Evolutionary conservation across 1,139 yeast species (phyloP).

Genomic region (Schwanniomyces etchellsii): DNA sequence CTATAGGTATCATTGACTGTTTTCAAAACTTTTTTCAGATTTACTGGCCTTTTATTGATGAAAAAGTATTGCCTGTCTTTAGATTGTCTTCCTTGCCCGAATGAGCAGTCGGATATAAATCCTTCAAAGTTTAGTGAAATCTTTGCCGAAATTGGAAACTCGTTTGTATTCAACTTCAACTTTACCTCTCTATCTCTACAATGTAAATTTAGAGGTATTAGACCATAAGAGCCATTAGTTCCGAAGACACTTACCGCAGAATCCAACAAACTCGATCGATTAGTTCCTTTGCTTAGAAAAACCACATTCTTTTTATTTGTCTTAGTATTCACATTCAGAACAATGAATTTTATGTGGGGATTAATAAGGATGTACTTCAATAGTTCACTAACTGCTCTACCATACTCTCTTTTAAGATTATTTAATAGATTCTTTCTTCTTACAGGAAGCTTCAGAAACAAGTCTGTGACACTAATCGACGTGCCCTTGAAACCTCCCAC

Average conservation of each 20-base stretch:
- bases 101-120: conserved; percentile 64
- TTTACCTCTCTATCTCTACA: conserved; percentile 16
- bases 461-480: conserved; percentile 39
- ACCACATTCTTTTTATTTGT: conserved; percentile 47
- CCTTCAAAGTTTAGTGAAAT: conserved; percentile 44
- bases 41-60: conserved; percentile 73
- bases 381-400: conserved; percentile 54
- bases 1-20: conserved; percentile 70
- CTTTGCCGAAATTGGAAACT: conserved; percentile 8
- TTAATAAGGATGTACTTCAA: conserved; percentile 67
- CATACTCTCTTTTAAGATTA: conserved; percentile 66
- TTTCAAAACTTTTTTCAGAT: conserved; percentile 49
- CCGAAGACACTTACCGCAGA: conserved; percentile 71
- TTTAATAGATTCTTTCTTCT: conserved; percentile 65
- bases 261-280: conserved; percentile 27
- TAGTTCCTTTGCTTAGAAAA: conserved; percentile 45
- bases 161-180: conserved; percentile 12
- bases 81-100: conserved; percentile 62
- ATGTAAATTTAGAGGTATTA: conserved; percentile 40
- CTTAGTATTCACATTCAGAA: conserved; percentile 42
- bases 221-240: conserved; percentile 51
- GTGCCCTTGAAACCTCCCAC: conserved; percentile 62
- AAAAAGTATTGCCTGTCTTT: conserved; percentile 71
- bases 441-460: conserved; percentile 69
- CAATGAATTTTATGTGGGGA: conserved; percentile 51